Evolutionary conservation across 495 filamentous ascomycete species (phyloP).

Genomic region (Neurospora sp.): DNA sequence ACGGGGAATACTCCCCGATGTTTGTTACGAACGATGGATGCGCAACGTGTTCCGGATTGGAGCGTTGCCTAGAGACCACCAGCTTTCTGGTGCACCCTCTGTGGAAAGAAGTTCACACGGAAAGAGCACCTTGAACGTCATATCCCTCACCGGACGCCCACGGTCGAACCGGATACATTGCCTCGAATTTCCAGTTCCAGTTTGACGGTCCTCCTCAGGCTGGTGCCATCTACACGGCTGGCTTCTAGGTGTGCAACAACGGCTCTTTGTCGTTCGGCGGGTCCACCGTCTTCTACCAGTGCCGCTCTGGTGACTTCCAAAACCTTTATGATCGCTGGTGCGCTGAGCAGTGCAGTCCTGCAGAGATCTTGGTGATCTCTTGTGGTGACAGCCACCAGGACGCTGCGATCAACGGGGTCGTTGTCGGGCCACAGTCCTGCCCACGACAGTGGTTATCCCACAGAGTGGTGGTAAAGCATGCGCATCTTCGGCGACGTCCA

Average conservation of each 20-base stretch:
- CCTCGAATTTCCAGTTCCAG: conserved; percentile 64
- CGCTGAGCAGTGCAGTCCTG: conserved; percentile 43
- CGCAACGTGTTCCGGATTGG: no score
- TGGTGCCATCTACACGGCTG: conserved; percentile 54
- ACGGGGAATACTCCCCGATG: no score
- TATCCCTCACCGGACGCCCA: conserved; percentile 29
- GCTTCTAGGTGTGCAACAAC: conserved; percentile 55
- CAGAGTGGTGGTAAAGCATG: conserved; percentile 30
- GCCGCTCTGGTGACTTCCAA: conserved; percentile 52
- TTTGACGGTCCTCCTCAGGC: conserved; percentile 62
- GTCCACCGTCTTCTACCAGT: conserved; percentile 53
- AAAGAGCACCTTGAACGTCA: no score
- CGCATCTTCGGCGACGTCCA: no score
- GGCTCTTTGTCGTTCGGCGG: conserved; percentile 50
- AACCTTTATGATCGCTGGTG: conserved; percentile 50
- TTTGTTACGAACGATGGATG: no score
- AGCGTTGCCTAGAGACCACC: no score
- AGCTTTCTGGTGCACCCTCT: no score
- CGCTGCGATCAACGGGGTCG: conserved; percentile 16
- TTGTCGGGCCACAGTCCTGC: conserved; percentile 27
- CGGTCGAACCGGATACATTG: conserved; percentile 60
- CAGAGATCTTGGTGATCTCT: conserved; percentile 39
- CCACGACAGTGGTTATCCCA: conserved; percentile 34
- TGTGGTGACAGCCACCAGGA: conserved; percentile 22
- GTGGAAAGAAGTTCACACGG: no score